Evolutionary conservation across 768 basidiomycete species (phyloP).

Genomic region (Cystobasidium ongulense): DNA sequence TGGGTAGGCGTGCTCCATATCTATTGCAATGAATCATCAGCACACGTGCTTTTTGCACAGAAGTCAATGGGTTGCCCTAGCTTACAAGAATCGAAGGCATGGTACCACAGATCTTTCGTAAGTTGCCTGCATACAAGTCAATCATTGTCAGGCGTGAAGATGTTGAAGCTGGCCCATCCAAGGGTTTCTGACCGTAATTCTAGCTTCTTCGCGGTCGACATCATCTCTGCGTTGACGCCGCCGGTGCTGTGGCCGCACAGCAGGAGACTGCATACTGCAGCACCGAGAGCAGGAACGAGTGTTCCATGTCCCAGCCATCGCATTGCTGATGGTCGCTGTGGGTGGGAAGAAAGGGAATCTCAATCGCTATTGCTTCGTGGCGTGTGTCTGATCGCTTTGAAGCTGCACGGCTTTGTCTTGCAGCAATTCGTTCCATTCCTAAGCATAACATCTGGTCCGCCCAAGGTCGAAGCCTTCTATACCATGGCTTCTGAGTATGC

Average conservation of each 20-base stretch:
- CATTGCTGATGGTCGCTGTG: not conserved
- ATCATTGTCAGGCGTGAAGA: not conserved
- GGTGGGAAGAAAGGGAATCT: not conserved
- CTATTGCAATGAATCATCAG: not conserved
- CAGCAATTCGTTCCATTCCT: not conserved
- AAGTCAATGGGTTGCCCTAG: too few relatives aligned
- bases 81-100: constrained; percentile 32
- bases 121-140: not conserved
- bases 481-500: constrained; percentile 25
- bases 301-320: not conserved
- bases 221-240: not conserved
- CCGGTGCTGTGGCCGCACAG: not conserved
- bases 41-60: not conserved
- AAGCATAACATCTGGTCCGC: not conserved
- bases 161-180: not conserved
- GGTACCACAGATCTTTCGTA: constrained; percentile 25
- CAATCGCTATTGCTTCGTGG: too few relatives aligned
- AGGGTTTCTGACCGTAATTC: constrained; percentile 12
- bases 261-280: not conserved
- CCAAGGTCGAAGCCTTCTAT: not conserved
- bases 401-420: not conserved
- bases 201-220: constrained; percentile 14
- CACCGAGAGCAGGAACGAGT: not conserved
- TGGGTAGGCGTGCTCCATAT: constrained; percentile 39
- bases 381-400: too few relatives aligned